Evolutionary conservation across 2,329 filamentous ascomycete genomes (phyloP).

Genomic region (Aspergillus persii): DNA sequence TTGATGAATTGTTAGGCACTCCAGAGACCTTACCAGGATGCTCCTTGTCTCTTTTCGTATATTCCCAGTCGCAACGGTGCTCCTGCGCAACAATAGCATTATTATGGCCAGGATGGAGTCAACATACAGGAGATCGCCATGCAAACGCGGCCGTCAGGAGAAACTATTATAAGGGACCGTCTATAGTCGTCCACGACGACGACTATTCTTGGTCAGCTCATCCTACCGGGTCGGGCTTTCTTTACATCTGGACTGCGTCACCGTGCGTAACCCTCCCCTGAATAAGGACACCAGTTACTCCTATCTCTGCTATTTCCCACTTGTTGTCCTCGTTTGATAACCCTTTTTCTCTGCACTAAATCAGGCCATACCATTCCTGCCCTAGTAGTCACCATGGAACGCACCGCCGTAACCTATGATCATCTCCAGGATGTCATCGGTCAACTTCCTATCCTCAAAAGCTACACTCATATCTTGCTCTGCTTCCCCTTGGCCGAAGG

Average conservation of each 20-base stretch:
- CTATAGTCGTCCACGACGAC: too few species aligned
- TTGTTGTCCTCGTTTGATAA: neutral
- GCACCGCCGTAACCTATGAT: neutral
- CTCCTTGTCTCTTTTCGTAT: too few species aligned
- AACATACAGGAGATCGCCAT: too few species aligned
- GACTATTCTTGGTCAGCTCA: too few species aligned
- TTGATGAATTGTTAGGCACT: too few species aligned
- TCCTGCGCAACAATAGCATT: neutral
- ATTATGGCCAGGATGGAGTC: neutral
- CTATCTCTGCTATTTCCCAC: too few species aligned
- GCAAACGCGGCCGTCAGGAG: too few species aligned
- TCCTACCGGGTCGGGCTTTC: neutral
- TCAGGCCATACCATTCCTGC: too few species aligned
- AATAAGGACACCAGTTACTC: too few species aligned
- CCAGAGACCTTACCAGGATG: too few species aligned
- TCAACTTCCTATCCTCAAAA: constrained; percentile 22
- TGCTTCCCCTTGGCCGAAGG: constrained; percentile 15
- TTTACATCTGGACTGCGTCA: neutral
- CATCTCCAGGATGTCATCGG: constrained; percentile 21
- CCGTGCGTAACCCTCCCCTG: neutral
- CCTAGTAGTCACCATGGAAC: neutral
- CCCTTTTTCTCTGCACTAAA: neutral
- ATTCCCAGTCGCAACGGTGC: neutral
- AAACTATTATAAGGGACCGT: too few species aligned
- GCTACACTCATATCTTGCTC: constrained; percentile 21